Base-by-base conservation (phyloP, 345 rosid genomes). In the Eucalyptus sideroxylon region DNA sequence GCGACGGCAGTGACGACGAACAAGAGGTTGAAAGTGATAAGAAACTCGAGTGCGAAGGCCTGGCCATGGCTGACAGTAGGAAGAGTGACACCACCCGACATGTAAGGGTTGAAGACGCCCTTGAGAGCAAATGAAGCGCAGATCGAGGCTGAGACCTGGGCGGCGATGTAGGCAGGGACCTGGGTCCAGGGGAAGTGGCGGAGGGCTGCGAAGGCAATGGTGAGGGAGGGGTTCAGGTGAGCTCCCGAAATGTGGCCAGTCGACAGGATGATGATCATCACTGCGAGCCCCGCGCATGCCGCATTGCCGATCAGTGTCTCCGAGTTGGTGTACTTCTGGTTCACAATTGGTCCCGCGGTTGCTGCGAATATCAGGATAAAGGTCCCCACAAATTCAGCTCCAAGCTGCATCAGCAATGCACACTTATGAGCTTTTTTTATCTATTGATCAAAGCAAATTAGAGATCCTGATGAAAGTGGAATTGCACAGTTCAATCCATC, bases 211-310 rank as follows among this genome's bases (percentile, higher is more conserved):
- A 98, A 98, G 53, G 98, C 98, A 59, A 98, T 92, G 89, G 99
- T 98, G 72, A 98, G 92, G 40, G 99, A 93, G 16, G 99, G 99
- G 93, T 98, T 98, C 82, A 98, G 89, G 89, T 98, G 99, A 88
- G 99, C 99, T 34, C 99, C 99, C 5, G 99, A 97, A 89, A 98
- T 98, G 93, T 98, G 99, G 23, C 99, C 99, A 0, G 98, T 97
- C 17, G 99, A 95, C 7, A 98, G 91, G 44, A 98, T 98, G 44
- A 98, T 92, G 91, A 98, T 95, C 99, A 98, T 98, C 87, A 95
- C 99, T 0, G 99, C 99, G 23, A 98, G 93, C 14, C 99, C 99
- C 0, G 99, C 94, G 14, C 96, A 97, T 1, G 99, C 97, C 3
- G 99, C 99, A 65, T 97, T 98, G 12, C 99, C 99, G 16, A 98